Evolutionary conservation across 352 stramenopile genomes (phyloP).

Genomic region (Phytophthora nicotianae): DNA sequence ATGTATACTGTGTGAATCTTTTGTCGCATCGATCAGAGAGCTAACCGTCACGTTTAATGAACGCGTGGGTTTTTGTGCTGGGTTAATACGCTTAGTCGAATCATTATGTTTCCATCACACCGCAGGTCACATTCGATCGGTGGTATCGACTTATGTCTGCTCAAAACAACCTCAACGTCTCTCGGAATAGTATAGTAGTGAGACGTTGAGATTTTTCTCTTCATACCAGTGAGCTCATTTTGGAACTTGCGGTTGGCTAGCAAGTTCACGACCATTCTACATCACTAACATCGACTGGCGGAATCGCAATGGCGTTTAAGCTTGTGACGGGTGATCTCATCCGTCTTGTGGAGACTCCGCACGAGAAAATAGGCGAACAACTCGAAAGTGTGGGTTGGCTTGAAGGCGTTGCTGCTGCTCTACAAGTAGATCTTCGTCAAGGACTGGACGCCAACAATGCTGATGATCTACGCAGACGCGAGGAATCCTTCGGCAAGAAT

Average conservation of each 20-base stretch:
- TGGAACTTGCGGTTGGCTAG: not conserved
- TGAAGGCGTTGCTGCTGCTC: conserved; percentile 47
- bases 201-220: no score
- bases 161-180: no score
- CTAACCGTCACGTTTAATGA: no score
- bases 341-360: conserved; percentile 63
- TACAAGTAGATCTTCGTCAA: conserved; percentile 48
- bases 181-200: no score
- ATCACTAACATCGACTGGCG: not conserved
- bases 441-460: conserved; percentile 50
- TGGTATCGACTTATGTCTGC: no score
- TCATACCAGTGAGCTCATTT: not conserved
- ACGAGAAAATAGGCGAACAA: conserved; percentile 46
- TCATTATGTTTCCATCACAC: no score
- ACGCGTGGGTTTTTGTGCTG: no score
- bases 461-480: conserved; percentile 40
- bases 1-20: no score
- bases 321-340: conserved; percentile 58
- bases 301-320: conserved; percentile 38
- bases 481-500: conserved; percentile 60
- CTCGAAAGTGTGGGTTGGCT: conserved; percentile 47
- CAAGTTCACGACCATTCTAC: not conserved
- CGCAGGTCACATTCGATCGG: no score
- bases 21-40: no score
- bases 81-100: no score